Percentiles rank a stretch among this genome's conserved stretches.
These are phyloP conservation scores for Vaccinium vitisidaea DNA, from an alignment of 148 eudicot genomes.

Conservation along the genomic window DNA sequence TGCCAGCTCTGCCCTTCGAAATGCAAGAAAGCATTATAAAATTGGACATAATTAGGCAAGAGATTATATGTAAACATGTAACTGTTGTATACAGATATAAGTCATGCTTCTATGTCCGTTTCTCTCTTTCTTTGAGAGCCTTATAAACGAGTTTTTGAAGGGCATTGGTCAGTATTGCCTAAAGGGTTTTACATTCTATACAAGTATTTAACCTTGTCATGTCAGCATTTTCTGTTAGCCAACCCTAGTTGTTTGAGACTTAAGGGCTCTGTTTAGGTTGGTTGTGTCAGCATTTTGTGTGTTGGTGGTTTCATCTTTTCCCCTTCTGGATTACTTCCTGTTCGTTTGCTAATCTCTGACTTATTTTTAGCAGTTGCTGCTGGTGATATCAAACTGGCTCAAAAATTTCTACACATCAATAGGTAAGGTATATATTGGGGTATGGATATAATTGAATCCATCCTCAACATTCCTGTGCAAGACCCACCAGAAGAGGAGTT, in stretches of 20 bases:
- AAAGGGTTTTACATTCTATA: background rate
- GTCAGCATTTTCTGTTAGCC: background rate
- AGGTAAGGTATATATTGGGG: background rate
- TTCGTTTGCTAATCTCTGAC: background rate
- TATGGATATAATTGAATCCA: conserved; percentile 76
- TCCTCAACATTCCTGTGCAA: conserved; percentile 62
- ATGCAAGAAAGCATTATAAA: background rate
- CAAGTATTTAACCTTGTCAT: background rate
- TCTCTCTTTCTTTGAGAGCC: background rate
- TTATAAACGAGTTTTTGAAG: background rate
- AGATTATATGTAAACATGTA: background rate
- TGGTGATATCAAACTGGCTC: conserved; percentile 18
- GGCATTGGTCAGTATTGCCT: background rate
- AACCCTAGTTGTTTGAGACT: no score
- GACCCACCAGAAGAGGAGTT: conserved; percentile 71
- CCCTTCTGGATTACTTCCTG: background rate
- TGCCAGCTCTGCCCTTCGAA: background rate
- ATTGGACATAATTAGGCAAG: background rate
- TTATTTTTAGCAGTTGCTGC: conserved; percentile 16
- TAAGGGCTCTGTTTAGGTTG: background rate
- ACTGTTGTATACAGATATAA: background rate
- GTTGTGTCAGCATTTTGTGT: background rate
- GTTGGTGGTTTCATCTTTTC: background rate
- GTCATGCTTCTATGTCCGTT: background rate
- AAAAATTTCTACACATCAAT: background rate